phyloP scores from a whole-genome alignment of 768 basidiomycete species.

The Auricularia auricula-judae region DNA sequence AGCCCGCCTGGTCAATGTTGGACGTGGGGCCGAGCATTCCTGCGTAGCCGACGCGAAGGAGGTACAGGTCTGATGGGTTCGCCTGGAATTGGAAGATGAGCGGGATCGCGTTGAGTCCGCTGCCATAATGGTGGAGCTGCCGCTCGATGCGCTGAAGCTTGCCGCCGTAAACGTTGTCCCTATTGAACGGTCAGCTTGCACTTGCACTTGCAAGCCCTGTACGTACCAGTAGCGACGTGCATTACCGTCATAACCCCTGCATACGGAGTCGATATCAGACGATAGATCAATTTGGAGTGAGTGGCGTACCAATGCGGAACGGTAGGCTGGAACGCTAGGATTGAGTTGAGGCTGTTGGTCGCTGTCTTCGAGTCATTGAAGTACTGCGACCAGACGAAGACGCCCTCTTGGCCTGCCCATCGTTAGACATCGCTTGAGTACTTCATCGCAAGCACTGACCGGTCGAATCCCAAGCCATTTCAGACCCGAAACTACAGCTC shows the following conservation, averaged over 20 bases:
- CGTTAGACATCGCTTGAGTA: background rate
- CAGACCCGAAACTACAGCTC: constrained; percentile 37
- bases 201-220: background rate
- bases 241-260: constrained; percentile 42
- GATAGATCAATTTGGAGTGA: background rate
- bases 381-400: constrained; percentile 42
- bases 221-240: constrained; percentile 43
- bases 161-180: constrained; percentile 48
- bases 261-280: background rate
- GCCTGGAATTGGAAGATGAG: constrained; percentile 37
- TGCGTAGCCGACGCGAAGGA: constrained; percentile 42
- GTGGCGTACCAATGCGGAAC: constrained; percentile 37
- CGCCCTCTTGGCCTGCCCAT: constrained; percentile 30
- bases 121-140: constrained; percentile 50
- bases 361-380: constrained; percentile 43
- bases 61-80: constrained; percentile 36
- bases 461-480: constrained; percentile 46
- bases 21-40: constrained; percentile 42
- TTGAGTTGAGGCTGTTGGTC: constrained; percentile 41
- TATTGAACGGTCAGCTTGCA: constrained; percentile 11
- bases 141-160: constrained; percentile 44
- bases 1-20: constrained; percentile 47
- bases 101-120: constrained; percentile 45
- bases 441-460: constrained; percentile 18
- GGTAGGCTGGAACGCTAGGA: constrained; percentile 44